Evolutionary conservation across 164 flowering plant genomes (phyloP).

Genomic region (Nymphaea thermarum): DNA sequence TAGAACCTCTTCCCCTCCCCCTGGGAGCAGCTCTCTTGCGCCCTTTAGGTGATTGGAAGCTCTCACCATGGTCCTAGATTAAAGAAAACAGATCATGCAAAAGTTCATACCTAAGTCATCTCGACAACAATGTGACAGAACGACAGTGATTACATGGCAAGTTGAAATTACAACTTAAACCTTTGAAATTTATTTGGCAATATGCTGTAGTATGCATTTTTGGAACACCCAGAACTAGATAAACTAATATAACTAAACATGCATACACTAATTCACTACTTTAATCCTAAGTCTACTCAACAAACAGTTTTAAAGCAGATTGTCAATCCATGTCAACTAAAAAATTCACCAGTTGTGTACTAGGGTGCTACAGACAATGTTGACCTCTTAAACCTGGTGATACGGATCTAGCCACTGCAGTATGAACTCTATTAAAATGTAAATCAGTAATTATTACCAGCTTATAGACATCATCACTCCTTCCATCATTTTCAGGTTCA

Average conservation of each 20-base stretch:
- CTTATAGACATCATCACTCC: constrained; percentile 42
- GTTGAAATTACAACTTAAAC: not conserved
- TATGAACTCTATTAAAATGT: too few relatives aligned
- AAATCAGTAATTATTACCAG: constrained; percentile 35
- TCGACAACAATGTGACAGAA: not conserved
- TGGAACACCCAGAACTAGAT: too few relatives aligned
- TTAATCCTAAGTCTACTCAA: too few relatives aligned
- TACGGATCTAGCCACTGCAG: too few relatives aligned
- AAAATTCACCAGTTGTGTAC: too few relatives aligned
- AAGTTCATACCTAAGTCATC: not conserved
- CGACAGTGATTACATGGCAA: not conserved
- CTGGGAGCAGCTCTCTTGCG: constrained; percentile 79
- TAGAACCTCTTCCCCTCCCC: constrained; percentile 64
- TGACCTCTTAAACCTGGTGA: too few relatives aligned
- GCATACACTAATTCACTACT: too few relatives aligned
- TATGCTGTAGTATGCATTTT: too few relatives aligned
- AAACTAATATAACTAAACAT: too few relatives aligned
- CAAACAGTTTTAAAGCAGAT: too few relatives aligned
- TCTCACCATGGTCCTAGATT: constrained; percentile 49
- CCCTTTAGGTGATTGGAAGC: constrained; percentile 31
- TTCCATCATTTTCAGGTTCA: constrained; percentile 31
- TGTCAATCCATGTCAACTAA: too few relatives aligned
- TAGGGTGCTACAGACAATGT: too few relatives aligned
- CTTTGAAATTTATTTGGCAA: not conserved
- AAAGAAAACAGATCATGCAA: not conserved